These are phyloP conservation scores for Talaromyces proteolyticus DNA, from an alignment of 495 filamentous ascomycete genomes.

Conservation along the genomic window DNA sequence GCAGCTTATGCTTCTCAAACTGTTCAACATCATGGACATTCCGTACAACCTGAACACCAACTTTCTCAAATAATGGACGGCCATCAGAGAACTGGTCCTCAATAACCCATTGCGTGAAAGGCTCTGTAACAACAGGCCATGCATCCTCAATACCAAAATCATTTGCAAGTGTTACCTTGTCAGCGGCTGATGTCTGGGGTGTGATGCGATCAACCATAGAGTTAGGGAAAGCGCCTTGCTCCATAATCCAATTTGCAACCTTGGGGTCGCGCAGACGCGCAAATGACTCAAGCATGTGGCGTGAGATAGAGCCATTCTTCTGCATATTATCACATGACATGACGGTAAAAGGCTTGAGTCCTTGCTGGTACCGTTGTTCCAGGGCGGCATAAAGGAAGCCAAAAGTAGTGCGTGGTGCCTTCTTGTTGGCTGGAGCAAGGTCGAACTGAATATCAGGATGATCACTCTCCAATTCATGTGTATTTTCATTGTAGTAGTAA, in stretches of 20 bases:
- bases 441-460: slow-evolving; percentile 43
- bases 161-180: slow-evolving; percentile 30
- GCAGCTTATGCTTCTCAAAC: slow-evolving; percentile 46
- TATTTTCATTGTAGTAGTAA: slow-evolving; percentile 48
- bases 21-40: slow-evolving; percentile 38
- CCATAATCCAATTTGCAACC: slow-evolving; percentile 37
- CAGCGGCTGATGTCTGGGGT: slow-evolving; percentile 32
- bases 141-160: slow-evolving; percentile 35
- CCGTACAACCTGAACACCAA: slow-evolving; percentile 40
- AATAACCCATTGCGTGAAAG: slow-evolving; percentile 46
- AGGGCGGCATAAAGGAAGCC: slow-evolving; percentile 44
- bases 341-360: slow-evolving; percentile 42
- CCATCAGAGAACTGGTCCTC: slow-evolving; percentile 43
- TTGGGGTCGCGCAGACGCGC: slow-evolving; percentile 32
- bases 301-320: slow-evolving; percentile 44
- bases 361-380: slow-evolving; percentile 29
- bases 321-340: slow-evolving; percentile 49
- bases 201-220: slow-evolving; percentile 48
- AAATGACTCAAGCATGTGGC: slow-evolving; percentile 43
- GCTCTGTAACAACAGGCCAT: slow-evolving; percentile 45
- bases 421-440: slow-evolving; percentile 33
- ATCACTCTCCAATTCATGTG: slow-evolving; percentile 38
- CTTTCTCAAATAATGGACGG: slow-evolving; percentile 39
- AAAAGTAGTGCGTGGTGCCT: slow-evolving; percentile 35
- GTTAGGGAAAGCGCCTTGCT: slow-evolving; percentile 39